phyloP scores from a whole-genome alignment of 805 yeast species.

The Candida namnaoensis region DNA sequence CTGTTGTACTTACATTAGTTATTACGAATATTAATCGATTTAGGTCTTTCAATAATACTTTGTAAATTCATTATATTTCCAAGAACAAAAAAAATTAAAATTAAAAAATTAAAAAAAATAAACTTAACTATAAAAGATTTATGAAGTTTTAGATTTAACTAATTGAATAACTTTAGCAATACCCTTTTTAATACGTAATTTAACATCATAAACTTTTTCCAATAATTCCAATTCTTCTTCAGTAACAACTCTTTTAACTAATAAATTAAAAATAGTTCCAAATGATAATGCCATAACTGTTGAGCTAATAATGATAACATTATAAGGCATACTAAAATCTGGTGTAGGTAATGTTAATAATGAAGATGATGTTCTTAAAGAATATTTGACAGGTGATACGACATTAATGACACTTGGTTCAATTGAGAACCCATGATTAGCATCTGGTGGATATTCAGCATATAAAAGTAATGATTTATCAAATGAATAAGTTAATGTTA shows the following conservation, averaged over 20 bases:
- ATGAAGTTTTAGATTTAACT: too few species aligned
- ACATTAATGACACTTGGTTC: conserved; percentile 82
- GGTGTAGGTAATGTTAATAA: conserved; percentile 89
- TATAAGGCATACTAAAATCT: conserved; percentile 97
- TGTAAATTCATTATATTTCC: too few species aligned
- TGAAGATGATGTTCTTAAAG: conserved; percentile 77
- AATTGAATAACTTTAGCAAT: too few species aligned
- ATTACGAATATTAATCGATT: too few species aligned
- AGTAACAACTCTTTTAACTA: conserved; percentile 66
- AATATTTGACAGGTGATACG: conserved; percentile 32
- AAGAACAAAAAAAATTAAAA: not conserved
- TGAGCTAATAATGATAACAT: conserved; percentile 88
- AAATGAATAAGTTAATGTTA: conserved; percentile 65
- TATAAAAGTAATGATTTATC: conserved; percentile 80
- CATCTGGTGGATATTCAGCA: conserved; percentile 98
- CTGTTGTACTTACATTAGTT: too few species aligned
- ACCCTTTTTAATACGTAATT: too few species aligned
- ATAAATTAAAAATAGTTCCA: conserved; percentile 75
- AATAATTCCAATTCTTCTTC: conserved; percentile 41
- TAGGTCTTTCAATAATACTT: too few species aligned
- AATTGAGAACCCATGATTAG: conserved; percentile 93
- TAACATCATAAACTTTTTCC: conserved; percentile 5
- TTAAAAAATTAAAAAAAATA: too few species aligned
- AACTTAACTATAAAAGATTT: too few species aligned
- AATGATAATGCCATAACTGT: conserved; percentile 90